Evolutionary conservation across 805 yeast genomes (phyloP), one percentile per base, ranked within the genome.

Genomic region (Priceomyces haplophilus): DNA sequence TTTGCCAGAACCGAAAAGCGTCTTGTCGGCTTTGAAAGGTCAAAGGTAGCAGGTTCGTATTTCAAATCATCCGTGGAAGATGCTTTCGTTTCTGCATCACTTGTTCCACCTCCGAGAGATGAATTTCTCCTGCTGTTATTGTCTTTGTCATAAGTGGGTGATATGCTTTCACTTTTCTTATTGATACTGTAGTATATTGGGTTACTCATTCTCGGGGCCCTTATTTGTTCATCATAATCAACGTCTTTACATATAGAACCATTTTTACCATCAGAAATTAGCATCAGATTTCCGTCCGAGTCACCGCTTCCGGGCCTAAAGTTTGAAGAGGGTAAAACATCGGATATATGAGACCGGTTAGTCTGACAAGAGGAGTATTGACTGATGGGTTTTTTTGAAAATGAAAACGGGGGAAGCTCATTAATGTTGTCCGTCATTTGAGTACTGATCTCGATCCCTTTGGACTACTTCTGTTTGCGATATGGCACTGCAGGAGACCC

Each of bases 161-260:
- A 31, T 23, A 13, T 23, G 15, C 42, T 33, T 13, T 34, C 20
- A n/a, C 6, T 19, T 11, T 25, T 34, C 19, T 37, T 37, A 23
- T 33, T 39, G 10, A 20, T 36, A 39, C 55, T 57, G 15, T 62
- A 61, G 39, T 54, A 58, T 34, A 53, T 56, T 40, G 55, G 52
- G 48, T 49, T 65, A n/a, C 71, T 64, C 77, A 76, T 73, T 38
- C 80, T 55, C 8, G 82, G 82, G 27, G 80, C 79, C 44, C 82
- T 56, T 38, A 77, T 78, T 50, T 75, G 76, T 45, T 76, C 79
- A 49, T 76, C 78, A 48, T 76, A 76, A 53, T 76, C 69, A 45
- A 70, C 43, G 27, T 55, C 53, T 36, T 49, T 54, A 13, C 40
- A 36, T 4, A 37, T 25, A 2, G 32, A 38, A 27, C 18, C 20